These are phyloP conservation scores for Phytophthora nicotianae DNA, from an alignment of 352 stramenopile genomes.

Conservation along the genomic window DNA sequence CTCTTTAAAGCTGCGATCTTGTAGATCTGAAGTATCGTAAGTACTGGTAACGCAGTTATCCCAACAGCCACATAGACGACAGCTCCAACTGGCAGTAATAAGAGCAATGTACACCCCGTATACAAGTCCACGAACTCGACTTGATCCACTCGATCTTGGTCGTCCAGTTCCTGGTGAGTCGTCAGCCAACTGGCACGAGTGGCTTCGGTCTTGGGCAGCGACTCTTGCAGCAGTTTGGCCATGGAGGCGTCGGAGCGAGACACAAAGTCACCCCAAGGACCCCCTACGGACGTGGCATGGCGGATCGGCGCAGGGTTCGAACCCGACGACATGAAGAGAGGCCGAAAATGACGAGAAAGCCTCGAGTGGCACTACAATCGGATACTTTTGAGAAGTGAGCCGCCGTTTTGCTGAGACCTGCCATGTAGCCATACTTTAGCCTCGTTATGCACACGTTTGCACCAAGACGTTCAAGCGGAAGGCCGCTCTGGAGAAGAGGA, in stretches of 20 bases:
- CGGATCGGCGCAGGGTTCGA: background rate
- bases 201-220: constrained; percentile 40
- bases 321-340: constrained; percentile 12
- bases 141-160: constrained; percentile 17
- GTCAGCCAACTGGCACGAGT: constrained; percentile 34
- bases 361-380: background rate
- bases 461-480: too few relatives aligned
- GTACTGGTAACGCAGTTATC: constrained; percentile 21
- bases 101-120: constrained; percentile 20
- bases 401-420: too few relatives aligned
- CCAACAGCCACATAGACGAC: constrained; percentile 26
- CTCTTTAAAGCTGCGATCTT: constrained; percentile 20
- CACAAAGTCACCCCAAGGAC: constrained; percentile 40
- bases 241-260: constrained; percentile 44
- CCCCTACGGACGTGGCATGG: constrained; percentile 20
- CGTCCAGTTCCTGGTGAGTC: constrained; percentile 36
- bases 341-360: constrained; percentile 1
- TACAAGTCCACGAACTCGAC: constrained; percentile 40
- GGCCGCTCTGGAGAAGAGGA: too few relatives aligned
- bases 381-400: constrained; percentile 2
- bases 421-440: background rate
- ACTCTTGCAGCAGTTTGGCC: constrained; percentile 41
- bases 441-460: background rate
- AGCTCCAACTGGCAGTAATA: constrained; percentile 22
- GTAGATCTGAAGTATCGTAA: constrained; percentile 26